Evolutionary conservation across 768 basidiomycete species (phyloP).

Genomic region (Lentinus tigrinus): DNA sequence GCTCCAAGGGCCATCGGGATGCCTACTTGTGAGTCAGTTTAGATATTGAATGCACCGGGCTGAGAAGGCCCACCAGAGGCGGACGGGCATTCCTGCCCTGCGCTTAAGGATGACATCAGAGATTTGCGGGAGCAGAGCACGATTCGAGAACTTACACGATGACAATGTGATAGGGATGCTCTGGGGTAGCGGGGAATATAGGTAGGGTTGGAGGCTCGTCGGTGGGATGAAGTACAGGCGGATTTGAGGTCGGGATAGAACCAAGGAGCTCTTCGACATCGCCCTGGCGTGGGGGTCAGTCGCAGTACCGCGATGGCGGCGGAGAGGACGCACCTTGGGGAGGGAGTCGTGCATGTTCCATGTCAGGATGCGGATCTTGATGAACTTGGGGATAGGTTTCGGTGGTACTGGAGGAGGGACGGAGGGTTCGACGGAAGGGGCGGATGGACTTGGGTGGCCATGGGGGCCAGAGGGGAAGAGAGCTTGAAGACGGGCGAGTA

Average conservation of each 20-base stretch:
- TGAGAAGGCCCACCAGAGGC: conserved; percentile 51
- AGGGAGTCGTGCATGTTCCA: conserved; percentile 89
- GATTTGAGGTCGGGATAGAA: conserved; percentile 44
- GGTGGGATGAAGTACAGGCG: conserved; percentile 13
- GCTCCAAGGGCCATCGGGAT: conserved; percentile 79
- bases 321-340: conserved; percentile 56
- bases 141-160: conserved; percentile 56
- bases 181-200: conserved; percentile 44
- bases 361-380: conserved; percentile 69
- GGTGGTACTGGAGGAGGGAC: conserved; percentile 26
- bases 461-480: conserved; percentile 44
- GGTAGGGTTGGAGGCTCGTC: conserved; percentile 39
- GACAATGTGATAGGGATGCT: conserved; percentile 77
- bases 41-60: background rate
- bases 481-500: conserved; percentile 51
- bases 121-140: background rate
- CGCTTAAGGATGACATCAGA: conserved; percentile 38
- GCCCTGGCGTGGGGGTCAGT: conserved; percentile 45
- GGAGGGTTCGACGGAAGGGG: conserved; percentile 19
- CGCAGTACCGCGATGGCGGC: background rate
- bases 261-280: conserved; percentile 73
- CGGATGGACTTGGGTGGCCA: conserved; percentile 18
- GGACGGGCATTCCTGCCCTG: conserved; percentile 83
- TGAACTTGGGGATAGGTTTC: conserved; percentile 36
- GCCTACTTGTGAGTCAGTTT: conserved; percentile 37